Base-by-base conservation (phyloP, 164 flowering plant species). In the Euptelea pleiosperma region DNA sequence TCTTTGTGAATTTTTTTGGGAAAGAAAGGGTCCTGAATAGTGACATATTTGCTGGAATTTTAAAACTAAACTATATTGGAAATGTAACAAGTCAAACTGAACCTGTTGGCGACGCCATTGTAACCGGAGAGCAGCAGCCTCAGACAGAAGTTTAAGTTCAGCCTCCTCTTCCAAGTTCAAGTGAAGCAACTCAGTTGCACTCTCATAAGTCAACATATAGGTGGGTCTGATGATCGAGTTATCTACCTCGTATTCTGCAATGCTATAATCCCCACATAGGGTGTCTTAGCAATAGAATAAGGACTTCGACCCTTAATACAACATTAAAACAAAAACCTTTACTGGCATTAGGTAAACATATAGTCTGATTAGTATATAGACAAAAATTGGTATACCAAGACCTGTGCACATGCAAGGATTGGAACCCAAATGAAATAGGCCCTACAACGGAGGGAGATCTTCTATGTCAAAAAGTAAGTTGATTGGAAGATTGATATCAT, bases 191-290 rank as follows among this genome's bases (percentile, higher is more conserved):
- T 89, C 97, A 22, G 89, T 76, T 66, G 98, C 97, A 76, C 94
- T 89, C 74, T 89, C 96, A 77, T 93, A 87, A 9, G 97, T 89
- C 73, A 93, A 75, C 98, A 93, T 93, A 66, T 89, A 93, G 33
- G 98, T 89, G 50, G 98, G 98, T 55, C 69, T 78, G 63, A 93
- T 87, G 31, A 85, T 58, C 2, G 97, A 77, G 66, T 93, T 93
- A 36, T 76, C 78, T n/a, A 89, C 76, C 9, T 82, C 49, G 63
- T 77, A 93, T 52, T 89, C 97, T 78, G 97, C 90, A 77, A 93
- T 89, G 75, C 98, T 93, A 63, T 40, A 69, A 47, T 24, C 26
- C 55, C 73, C 26, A 72, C 16, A 66, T 12, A 43, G 37, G 15
- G 31, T 47, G 39, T 61, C 45, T 37, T 10, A 61, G 49, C 55